These are phyloP conservation scores for Cercospora sp. DNA, from an alignment of 2,329 filamentous ascomycete species.

Conservation along the genomic window DNA sequence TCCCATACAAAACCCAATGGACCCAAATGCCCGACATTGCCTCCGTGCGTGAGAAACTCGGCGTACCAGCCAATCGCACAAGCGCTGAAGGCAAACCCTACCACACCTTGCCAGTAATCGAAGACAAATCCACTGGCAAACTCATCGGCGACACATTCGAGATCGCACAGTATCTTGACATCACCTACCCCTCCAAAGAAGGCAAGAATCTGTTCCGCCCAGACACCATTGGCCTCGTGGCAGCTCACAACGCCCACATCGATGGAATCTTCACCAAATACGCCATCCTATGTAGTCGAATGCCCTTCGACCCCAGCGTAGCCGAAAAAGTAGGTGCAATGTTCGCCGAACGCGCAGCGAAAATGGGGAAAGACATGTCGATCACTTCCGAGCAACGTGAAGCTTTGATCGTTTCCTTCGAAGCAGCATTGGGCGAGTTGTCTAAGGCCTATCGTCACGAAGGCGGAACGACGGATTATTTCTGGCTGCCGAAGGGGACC, in stretches of 20 bases:
- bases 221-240: slow-evolving; percentile 39
- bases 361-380: slow-evolving; percentile 40
- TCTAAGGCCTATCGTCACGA: slow-evolving; percentile 46
- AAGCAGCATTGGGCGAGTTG: slow-evolving; percentile 45
- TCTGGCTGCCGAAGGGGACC: slow-evolving; percentile 27
- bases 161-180: slow-evolving; percentile 62
- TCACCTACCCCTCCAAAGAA: slow-evolving; percentile 46
- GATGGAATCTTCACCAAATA: slow-evolving; percentile 57
- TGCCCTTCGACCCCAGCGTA: slow-evolving; percentile 56
- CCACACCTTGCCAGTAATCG: slow-evolving; percentile 61
- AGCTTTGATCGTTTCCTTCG: slow-evolving; percentile 45
- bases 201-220: slow-evolving; percentile 53
- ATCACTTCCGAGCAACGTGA: slow-evolving; percentile 43
- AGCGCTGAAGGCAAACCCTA: slow-evolving; percentile 59
- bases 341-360: slow-evolving; percentile 50
- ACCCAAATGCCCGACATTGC: slow-evolving; percentile 55
- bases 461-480: slow-evolving; percentile 31
- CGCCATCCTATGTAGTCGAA: slow-evolving; percentile 43
- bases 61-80: slow-evolving; percentile 54
- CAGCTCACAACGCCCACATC: slow-evolving; percentile 55
- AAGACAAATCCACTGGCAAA: slow-evolving; percentile 46
- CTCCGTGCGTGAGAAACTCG: slow-evolving; percentile 50
- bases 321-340: slow-evolving; percentile 49
- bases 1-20: slow-evolving; percentile 55
- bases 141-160: slow-evolving; percentile 64